A percentile compares a stretch with the other conserved stretches of the same genome.
Evolutionary conservation across 306 rosid species (phyloP).

Genomic region (Glycyrrhiza uralensis): DNA sequence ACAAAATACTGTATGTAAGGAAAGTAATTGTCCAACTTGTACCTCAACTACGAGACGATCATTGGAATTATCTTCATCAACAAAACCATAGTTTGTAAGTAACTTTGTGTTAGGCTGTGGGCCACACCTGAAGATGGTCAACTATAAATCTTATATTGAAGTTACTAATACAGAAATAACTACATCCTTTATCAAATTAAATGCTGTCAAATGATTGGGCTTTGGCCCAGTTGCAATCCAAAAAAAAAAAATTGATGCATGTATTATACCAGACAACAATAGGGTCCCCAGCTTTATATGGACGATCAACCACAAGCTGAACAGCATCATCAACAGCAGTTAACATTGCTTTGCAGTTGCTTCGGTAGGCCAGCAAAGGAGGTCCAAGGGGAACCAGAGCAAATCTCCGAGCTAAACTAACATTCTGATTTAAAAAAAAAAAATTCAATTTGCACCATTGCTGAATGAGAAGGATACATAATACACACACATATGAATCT

Average conservation of each 20-base stretch:
- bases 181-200: neutral
- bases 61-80: slow-evolving; percentile 74
- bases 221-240: too few species aligned
- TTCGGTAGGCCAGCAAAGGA: slow-evolving; percentile 79
- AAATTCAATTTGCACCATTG: slow-evolving; percentile 8
- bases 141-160: slow-evolving; percentile 14
- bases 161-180: neutral
- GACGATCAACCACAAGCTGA: slow-evolving; percentile 82
- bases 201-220: slow-evolving; percentile 21
- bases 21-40: slow-evolving; percentile 20
- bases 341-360: slow-evolving; percentile 91
- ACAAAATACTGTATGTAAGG: neutral
- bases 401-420: slow-evolving; percentile 95
- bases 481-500: neutral
- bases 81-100: slow-evolving; percentile 90
- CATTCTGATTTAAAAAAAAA: slow-evolving; percentile 61
- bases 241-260: too few species aligned
- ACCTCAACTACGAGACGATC: slow-evolving; percentile 84
- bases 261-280: slow-evolving; percentile 77
- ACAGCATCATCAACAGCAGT: slow-evolving; percentile 73
- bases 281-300: slow-evolving; percentile 84
- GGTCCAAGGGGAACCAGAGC: slow-evolving; percentile 99
- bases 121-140: slow-evolving; percentile 78
- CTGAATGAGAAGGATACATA: neutral
- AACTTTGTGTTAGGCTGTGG: slow-evolving; percentile 94